Base-by-base conservation (phyloP, 768 basidiomycete species). In the Hemileccinum impolitum region DNA sequence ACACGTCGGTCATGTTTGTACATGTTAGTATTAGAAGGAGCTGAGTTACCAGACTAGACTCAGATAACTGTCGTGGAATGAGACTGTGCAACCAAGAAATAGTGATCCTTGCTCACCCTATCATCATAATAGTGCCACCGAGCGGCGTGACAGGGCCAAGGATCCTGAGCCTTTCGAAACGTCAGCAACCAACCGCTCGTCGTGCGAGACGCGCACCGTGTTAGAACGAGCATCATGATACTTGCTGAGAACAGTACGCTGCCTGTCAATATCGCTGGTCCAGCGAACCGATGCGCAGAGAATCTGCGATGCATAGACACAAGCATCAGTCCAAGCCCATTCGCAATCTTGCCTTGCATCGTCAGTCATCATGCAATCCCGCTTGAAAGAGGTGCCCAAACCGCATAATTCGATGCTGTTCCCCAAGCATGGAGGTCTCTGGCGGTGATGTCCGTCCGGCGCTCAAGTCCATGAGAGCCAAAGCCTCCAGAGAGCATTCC, bases 121-220 rank as follows among this genome's bases (percentile, higher is more conserved):
- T 78, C 56, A 86, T 84, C 80, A 84, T 81, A 1, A 79, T 43
- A 17, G 75, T 47, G 3, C 80, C 87, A 2, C 85, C 86, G 8
- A 87, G 55, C 0, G 87, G 86, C 25, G 85, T 88, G 43, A 84
- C 67, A 8, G 83, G 84, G 0, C 84, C 86, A 19, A 87, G 55
- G 51, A 75, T 71, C 53, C 64, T 77, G 53, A 80, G 63, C 34
- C 75, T 79, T 52, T 15, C 15, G 28, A 43, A 45, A 48, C 14
- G 18, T 54, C 41, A 55, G 44, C 21, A 46, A 8, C 39, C 25
- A n/a, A 42, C 23, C 26, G 6, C 31, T 6, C 32, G 9, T 37
- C 4, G 15, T 13, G 13, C 41, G 12, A 48, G 14, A 55, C 15
- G 47, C 68, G 45, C 42, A 74, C 81, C 71, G 64, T 19, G 78